Evolutionary conservation across 805 yeast genomes (phyloP).

Genomic region (Kuraishia borneana): DNA sequence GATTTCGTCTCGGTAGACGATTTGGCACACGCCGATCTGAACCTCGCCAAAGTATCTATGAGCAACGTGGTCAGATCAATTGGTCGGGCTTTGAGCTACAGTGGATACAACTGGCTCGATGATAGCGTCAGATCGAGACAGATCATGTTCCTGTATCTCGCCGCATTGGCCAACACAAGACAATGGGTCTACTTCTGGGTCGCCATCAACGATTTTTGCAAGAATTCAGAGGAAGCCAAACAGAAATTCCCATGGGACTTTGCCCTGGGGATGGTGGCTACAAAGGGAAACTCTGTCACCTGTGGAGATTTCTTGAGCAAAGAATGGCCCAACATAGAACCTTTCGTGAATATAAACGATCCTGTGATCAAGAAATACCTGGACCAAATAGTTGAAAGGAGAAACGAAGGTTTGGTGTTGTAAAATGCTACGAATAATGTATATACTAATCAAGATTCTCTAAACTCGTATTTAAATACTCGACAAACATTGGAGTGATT

Average conservation of each 20-base stretch:
- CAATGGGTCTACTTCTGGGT: background rate
- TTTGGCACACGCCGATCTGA: background rate
- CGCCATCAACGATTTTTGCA: background rate
- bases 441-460: too few species aligned
- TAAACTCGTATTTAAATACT: conserved; percentile 60
- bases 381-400: too few species aligned
- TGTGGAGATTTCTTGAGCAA: background rate
- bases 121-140: background rate
- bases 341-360: background rate
- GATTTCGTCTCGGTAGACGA: background rate
- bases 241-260: conserved; percentile 1
- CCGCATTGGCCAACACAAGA: background rate
- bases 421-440: too few species aligned
- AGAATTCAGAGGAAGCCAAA: background rate
- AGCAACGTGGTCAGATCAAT: background rate
- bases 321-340: background rate
- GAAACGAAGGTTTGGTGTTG: too few species aligned
- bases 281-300: background rate
- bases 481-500: conserved; percentile 64
- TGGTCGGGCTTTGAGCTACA: background rate
- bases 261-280: background rate
- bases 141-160: background rate
- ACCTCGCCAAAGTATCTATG: background rate
- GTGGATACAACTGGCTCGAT: background rate
- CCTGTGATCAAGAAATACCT: background rate